These are phyloP conservation scores for Blastobotrys persicus DNA, from an alignment of 1,139 yeast genomes.

Conservation along the genomic window DNA sequence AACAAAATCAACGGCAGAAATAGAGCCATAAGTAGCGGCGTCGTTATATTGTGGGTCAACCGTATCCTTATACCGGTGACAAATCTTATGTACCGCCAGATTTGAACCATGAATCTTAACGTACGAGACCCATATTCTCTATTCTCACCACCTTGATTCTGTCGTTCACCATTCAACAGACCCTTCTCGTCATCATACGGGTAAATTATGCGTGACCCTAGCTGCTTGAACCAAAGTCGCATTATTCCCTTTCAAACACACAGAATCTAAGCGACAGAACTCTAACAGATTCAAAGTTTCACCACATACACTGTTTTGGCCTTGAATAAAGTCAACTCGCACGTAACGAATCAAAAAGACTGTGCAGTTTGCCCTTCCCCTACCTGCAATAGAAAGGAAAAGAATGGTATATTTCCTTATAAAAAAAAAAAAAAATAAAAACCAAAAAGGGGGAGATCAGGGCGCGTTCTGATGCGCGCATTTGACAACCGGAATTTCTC, in stretches of 20 bases:
- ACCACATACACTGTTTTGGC: neutral
- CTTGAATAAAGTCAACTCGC: neutral
- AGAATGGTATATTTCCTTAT: too few relatives aligned
- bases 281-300: neutral
- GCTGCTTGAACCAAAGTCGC: constrained; percentile 6
- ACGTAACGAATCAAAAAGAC: neutral
- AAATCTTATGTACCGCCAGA: neutral
- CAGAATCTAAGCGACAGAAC: neutral
- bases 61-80: constrained; percentile 13
- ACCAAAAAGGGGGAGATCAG: neutral
- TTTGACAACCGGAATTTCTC: neutral
- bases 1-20: constrained; percentile 12
- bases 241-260: neutral
- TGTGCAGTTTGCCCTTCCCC: neutral
- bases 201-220: constrained; percentile 12
- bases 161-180: neutral
- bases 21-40: constrained; percentile 10
- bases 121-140: constrained; percentile 6
- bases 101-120: neutral
- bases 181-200: constrained; percentile 9
- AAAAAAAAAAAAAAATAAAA: too few relatives aligned
- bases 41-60: constrained; percentile 12
- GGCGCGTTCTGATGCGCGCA: neutral
- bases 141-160: neutral
- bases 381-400: neutral